Evolutionary conservation across 1,284 basidiomycete genomes (phyloP).

Genomic region (Pascua guehoae): DNA sequence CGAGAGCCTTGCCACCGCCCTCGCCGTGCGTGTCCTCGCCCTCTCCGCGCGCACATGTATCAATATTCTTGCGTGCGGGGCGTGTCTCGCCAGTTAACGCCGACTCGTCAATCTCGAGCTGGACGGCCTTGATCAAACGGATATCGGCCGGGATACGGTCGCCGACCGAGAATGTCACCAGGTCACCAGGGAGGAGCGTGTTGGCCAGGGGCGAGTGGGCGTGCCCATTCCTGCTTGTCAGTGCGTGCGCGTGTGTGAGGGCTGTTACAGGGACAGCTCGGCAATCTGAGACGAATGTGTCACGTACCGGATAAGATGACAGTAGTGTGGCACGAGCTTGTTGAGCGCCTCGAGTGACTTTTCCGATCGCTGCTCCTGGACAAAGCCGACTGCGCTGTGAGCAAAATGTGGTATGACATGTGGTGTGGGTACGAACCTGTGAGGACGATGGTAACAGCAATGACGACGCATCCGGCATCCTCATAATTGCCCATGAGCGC

Average conservation of each 20-base stretch:
- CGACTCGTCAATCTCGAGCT: slow-evolving; percentile 92
- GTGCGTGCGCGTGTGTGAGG: slow-evolving; percentile 45
- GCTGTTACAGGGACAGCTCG: background rate
- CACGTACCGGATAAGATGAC: slow-evolving; percentile 73
- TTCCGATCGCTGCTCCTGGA: slow-evolving; percentile 92
- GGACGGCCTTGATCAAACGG: slow-evolving; percentile 70
- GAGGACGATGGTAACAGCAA: slow-evolving; percentile 90
- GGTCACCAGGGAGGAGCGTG: slow-evolving; percentile 89
- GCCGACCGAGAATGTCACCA: slow-evolving; percentile 79
- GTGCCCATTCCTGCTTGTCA: slow-evolving; percentile 55
- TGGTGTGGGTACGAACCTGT: slow-evolving; percentile 60
- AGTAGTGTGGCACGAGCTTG: slow-evolving; percentile 94
- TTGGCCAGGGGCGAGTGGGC: slow-evolving; percentile 81
- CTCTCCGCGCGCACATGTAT: slow-evolving; percentile 53
- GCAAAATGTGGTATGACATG: background rate
- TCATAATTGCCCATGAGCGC: slow-evolving; percentile 89
- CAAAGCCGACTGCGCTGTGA: slow-evolving; percentile 71
- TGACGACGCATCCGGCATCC: slow-evolving; percentile 87
- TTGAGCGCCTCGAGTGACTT: slow-evolving; percentile 91
- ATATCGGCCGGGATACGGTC: slow-evolving; percentile 93
- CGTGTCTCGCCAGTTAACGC: slow-evolving; percentile 91
- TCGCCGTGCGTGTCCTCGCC: slow-evolving; percentile 51
- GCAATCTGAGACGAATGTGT: slow-evolving; percentile 20
- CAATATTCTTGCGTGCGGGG: slow-evolving; percentile 66
- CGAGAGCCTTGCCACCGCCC: slow-evolving; percentile 62